Base-by-base conservation (phyloP, 2,329 filamentous ascomycete genomes). In the Gremmenia infestans region DNA sequence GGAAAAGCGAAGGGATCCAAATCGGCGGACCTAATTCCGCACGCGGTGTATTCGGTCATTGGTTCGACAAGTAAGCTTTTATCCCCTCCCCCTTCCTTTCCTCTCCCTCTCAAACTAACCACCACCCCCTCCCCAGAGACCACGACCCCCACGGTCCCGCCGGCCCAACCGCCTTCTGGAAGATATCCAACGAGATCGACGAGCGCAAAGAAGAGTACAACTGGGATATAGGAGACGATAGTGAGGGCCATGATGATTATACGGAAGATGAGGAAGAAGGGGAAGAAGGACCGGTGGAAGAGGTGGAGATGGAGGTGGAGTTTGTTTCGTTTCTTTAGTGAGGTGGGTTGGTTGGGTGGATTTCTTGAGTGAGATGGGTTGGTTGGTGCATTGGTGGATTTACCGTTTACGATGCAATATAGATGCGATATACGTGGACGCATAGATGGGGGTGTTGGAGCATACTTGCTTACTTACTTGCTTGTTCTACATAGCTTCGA, bases 141-240 rank as follows among this genome's bases (percentile, higher is more conserved):
- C 86, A 81, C 63, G 84, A 88, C 59, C 69, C 74, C 1, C 81
- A 86, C 63, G 88, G 88, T 0, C 88, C 88, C 0, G 86, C 80
- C 2, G 88, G 88, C 0, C 88, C 88, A 1, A 89, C 86, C 1
- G 86, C 85, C 0, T 91, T 89, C 65, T 93, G 88, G 88, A 92
- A 92, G 71, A 75, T 86, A 11, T 80, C 76, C 45, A 83, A 88
- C 48, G 57, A 63, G n/a, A 58, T 65, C 23, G 53, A 59, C 9
- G 46, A 50, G 42, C 36, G 15, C 19, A 53, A 17, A 39, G 42
- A 52, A 17, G n/a, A 19, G 36, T 32, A 49, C 2, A 22, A 52
- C 35, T 48, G 48, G 45, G 42, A 54, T 8, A 25, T 50, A 32
- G 36, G 25, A 8, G 7, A 2, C 28, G 53, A 40, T 19, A 32